Percentiles rank a stretch among this genome's conserved stretches.
Evolutionary conservation across 768 basidiomycete genomes (phyloP).

Genomic region (Boletus tomentosulus): DNA sequence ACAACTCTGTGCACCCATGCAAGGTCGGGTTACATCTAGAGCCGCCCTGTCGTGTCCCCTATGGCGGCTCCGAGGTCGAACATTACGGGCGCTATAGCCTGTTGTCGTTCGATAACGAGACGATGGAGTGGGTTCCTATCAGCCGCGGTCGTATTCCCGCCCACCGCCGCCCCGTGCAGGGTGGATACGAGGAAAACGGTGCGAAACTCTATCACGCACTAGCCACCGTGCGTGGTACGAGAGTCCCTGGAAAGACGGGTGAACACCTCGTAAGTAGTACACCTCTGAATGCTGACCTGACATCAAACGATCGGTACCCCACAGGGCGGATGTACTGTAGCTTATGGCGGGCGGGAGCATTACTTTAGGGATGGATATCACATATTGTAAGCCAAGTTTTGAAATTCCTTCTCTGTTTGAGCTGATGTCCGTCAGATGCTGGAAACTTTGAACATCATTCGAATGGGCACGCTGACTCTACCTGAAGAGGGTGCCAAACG

Average conservation of each 20-base stretch:
- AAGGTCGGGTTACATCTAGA: conserved; percentile 56
- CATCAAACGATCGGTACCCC: background rate
- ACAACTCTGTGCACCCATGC: conserved; percentile 72
- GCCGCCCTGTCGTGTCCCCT: conserved; percentile 52
- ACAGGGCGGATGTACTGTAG: conserved; percentile 42
- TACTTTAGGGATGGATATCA: conserved; percentile 37
- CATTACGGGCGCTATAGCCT: conserved; percentile 74
- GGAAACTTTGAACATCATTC: conserved; percentile 16
- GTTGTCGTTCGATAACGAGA: conserved; percentile 58
- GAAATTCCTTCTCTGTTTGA: background rate
- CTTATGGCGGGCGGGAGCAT: conserved; percentile 37
- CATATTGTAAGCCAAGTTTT: conserved; percentile 36
- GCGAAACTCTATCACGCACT: conserved; percentile 65
- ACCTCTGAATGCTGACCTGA: background rate
- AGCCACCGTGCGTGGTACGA: conserved; percentile 44
- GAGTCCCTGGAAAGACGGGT: conserved; percentile 72
- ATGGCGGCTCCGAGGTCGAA: conserved; percentile 53
- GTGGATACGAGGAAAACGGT: conserved; percentile 71
- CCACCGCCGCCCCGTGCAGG: conserved; percentile 59
- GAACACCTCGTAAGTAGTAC: conserved; percentile 54
- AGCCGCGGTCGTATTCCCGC: conserved; percentile 55
- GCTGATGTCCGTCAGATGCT: conserved; percentile 29
- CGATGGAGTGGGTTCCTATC: conserved; percentile 74
- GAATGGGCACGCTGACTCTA: too few species aligned
- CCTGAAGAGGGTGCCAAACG: too few species aligned